Evolutionary conservation across 2,329 filamentous ascomycete genomes (phyloP).

Genomic region (Scytalidium lignicola): DNA sequence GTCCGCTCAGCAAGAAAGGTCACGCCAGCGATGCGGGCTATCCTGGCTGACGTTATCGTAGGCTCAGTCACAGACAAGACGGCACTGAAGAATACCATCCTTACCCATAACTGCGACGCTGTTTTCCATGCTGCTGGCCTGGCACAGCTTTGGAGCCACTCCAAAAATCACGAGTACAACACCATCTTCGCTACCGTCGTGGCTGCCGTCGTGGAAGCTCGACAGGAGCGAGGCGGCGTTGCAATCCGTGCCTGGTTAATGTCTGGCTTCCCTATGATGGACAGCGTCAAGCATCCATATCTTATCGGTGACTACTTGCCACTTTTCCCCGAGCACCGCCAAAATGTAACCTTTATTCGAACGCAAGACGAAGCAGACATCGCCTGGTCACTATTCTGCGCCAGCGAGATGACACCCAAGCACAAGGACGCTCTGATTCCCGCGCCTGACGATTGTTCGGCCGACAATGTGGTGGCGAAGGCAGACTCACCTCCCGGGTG

Average conservation of each 20-base stretch:
- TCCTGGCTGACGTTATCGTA: conserved; percentile 7
- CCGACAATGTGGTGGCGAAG: conserved; percentile 14
- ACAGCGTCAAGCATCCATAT: conserved; percentile 15
- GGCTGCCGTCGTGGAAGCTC: conserved; percentile 14
- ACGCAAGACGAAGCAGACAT: no score
- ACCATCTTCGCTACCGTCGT: conserved; percentile 20
- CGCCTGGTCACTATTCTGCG: conserved; percentile 22
- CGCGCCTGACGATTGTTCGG: conserved; percentile 12
- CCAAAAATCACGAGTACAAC: conserved; percentile 11
- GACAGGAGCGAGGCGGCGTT: conserved; percentile 12
- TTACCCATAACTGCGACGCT: conserved; percentile 20
- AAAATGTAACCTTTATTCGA: conserved; percentile 18
- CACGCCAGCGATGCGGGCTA: conserved; percentile 4
- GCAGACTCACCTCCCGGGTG: conserved; percentile 8
- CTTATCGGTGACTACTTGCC: conserved; percentile 15
- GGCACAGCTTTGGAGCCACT: conserved; percentile 11
- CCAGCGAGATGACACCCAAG: conserved; percentile 14
- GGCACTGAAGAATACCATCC: conserved; percentile 17
- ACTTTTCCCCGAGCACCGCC: conserved; percentile 17
- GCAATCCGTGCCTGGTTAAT: conserved; percentile 21
- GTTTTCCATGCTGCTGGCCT: conserved; percentile 22
- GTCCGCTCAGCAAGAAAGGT: conserved; percentile 18
- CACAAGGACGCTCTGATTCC: conserved; percentile 13
- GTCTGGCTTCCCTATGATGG: conserved; percentile 17
- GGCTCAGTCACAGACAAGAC: conserved; percentile 10